These are phyloP conservation scores for Jatropha podagrica DNA, from an alignment of 441 rosid genomes.

Conservation along the genomic window DNA sequence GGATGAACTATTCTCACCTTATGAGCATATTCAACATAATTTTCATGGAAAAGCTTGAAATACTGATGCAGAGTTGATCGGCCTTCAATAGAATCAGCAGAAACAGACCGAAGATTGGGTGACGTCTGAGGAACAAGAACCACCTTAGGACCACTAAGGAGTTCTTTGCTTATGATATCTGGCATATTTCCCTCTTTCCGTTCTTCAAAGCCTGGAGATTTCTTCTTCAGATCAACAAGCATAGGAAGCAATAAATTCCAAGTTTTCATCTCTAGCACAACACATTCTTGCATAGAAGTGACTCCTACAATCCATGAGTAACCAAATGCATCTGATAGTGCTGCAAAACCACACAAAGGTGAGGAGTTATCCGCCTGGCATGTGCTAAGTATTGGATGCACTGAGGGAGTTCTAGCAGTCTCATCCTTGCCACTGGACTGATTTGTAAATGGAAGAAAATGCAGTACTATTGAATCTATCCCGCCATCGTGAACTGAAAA, in stretches of 20 bases:
- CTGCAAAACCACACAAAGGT: constrained; percentile 62
- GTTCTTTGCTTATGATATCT: constrained; percentile 84
- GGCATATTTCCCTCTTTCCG: constrained; percentile 48
- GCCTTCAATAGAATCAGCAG: constrained; percentile 95
- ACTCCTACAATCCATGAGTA: constrained; percentile 82
- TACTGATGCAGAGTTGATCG: constrained; percentile 81
- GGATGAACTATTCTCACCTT: constrained; percentile 54
- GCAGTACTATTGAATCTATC: constrained; percentile 79
- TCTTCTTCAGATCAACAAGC: constrained; percentile 46
- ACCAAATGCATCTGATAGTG: constrained; percentile 84
- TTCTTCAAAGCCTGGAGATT: constrained; percentile 33
- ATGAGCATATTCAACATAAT: constrained; percentile 93
- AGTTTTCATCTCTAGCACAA: constrained; percentile 83
- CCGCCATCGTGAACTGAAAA: constrained; percentile 83
- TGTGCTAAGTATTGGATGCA: constrained; percentile 82
- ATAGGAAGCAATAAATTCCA: constrained; percentile 81
- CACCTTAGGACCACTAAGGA: constrained; percentile 76
- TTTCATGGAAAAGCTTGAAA: constrained; percentile 91
- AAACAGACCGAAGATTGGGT: constrained; percentile 64
- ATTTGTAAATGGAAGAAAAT: constrained; percentile 94
- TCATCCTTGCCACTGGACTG: constrained; percentile 77
- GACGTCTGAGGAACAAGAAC: constrained; percentile 77
- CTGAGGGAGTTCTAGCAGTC: constrained; percentile 67
- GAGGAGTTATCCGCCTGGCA: constrained; percentile 65
- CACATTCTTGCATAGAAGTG: constrained; percentile 64